Evolutionary conservation across 306 rosid species (phyloP).

Genomic region (Aeschynomene evenia): DNA sequence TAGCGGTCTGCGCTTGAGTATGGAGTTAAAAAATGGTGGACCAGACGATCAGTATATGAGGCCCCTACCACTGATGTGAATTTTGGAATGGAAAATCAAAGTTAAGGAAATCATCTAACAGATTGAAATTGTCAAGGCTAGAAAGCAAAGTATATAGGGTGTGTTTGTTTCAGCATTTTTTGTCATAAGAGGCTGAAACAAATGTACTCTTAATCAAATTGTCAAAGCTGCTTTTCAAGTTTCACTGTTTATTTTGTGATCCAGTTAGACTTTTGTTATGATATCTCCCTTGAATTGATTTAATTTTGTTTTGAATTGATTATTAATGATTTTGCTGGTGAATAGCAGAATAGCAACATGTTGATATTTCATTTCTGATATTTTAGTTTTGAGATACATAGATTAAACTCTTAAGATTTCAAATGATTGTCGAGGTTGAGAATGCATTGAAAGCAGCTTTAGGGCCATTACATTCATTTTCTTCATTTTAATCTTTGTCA

Average conservation of each 20-base stretch:
- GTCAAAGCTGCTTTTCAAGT: constrained; percentile 5
- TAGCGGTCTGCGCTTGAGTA: constrained; percentile 15
- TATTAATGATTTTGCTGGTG: constrained; percentile 2
- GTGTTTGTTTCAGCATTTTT: no score
- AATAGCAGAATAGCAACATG: constrained; percentile 15
- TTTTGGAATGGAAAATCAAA: constrained; percentile 21
- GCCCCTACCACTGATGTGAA: constrained; percentile 11
- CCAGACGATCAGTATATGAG: neutral
- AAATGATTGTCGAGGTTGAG: constrained; percentile 19
- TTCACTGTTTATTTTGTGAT: constrained; percentile 21
- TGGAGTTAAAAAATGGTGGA: neutral
- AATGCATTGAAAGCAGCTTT: constrained; percentile 28
- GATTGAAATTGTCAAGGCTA: neutral
- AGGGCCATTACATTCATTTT: constrained; percentile 24
- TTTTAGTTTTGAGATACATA: constrained; percentile 5
- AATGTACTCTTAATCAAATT: neutral
- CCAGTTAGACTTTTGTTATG: neutral
- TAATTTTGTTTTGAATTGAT: neutral
- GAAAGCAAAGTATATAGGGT: neutral
- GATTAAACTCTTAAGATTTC: neutral
- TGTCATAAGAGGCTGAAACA: no score
- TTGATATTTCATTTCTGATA: neutral
- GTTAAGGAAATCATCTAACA: constrained; percentile 17
- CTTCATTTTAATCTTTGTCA: constrained; percentile 24
- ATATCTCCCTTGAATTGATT: constrained; percentile 4